These are phyloP conservation scores for Paramecium sexaurelia DNA, from an alignment of 73 alveolate species.

Conservation along the genomic window DNA sequence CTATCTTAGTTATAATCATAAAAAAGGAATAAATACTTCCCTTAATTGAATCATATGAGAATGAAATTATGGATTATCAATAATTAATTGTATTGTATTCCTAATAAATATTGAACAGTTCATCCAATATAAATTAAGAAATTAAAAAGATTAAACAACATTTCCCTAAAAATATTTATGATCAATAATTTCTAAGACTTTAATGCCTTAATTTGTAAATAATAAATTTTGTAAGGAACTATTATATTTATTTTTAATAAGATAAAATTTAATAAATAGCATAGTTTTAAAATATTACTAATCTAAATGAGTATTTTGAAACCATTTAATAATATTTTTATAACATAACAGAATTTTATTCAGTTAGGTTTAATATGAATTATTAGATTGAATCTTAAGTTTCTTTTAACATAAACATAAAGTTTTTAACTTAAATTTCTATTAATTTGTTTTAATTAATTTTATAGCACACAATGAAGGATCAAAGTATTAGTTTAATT, in stretches of 20 bases:
- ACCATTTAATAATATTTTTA: neutral
- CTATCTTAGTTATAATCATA: neutral
- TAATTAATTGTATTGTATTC: neutral
- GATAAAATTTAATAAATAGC: neutral
- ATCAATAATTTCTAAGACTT: neutral
- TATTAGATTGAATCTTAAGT: neutral
- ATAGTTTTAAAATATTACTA: neutral
- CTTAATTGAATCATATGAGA: neutral
- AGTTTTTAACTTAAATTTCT: neutral
- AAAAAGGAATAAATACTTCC: neutral
- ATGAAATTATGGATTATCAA: neutral
- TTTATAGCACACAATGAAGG: neutral
- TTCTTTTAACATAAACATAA: neutral
- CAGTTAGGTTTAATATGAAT: neutral
- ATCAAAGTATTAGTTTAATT: neutral
- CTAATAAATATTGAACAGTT: neutral
- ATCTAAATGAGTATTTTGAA: neutral
- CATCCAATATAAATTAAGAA: neutral
- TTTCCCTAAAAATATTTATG: neutral
- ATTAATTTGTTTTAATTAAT: neutral
- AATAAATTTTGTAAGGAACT: neutral
- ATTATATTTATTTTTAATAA: neutral
- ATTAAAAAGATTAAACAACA: neutral
- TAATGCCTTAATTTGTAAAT: neutral
- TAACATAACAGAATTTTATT: neutral